phyloP scores from a whole-genome alignment of 2,329 filamentous ascomycete species.

The Gyromitra esculenta region DNA sequence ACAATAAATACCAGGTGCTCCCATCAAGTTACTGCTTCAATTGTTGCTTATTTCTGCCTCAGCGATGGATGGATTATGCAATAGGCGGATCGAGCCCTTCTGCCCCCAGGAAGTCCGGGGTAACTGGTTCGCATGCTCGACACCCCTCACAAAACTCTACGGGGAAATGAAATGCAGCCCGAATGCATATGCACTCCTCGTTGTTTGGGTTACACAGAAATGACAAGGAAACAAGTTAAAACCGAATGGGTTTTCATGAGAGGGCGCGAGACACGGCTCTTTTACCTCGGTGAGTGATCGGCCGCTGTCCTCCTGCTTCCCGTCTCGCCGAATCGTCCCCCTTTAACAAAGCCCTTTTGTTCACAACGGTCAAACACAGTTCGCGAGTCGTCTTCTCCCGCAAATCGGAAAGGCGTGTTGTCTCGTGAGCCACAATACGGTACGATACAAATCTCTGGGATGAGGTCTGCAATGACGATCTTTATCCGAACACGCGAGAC shows the following conservation, averaged over 20 bases:
- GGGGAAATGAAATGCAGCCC: slow-evolving; percentile 49
- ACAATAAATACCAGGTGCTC: slow-evolving; percentile 22
- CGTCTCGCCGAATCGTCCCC: slow-evolving; percentile 3
- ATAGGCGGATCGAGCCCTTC: slow-evolving; percentile 30
- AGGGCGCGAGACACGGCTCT: slow-evolving; percentile 34
- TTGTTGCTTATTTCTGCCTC: slow-evolving; percentile 10
- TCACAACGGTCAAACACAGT: slow-evolving; percentile 7
- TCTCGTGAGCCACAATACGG: not conserved
- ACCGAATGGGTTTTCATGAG: slow-evolving; percentile 27
- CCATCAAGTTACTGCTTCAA: slow-evolving; percentile 17
- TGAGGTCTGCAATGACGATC: slow-evolving; percentile 34
- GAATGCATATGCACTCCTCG: slow-evolving; percentile 43
- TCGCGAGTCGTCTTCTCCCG: not conserved
- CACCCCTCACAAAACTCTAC: slow-evolving; percentile 41
- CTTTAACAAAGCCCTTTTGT: not conserved
- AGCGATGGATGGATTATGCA: slow-evolving; percentile 15
- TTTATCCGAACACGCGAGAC: slow-evolving; percentile 18
- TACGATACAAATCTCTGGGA: slow-evolving; percentile 14
- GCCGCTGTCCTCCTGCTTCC: slow-evolving; percentile 15
- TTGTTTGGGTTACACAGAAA: slow-evolving; percentile 44
- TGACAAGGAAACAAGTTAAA: slow-evolving; percentile 47
- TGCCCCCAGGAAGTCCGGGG: slow-evolving; percentile 36
- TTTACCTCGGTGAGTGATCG: slow-evolving; percentile 37
- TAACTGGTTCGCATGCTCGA: slow-evolving; percentile 40
- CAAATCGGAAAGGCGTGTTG: slow-evolving; percentile 1